These are phyloP conservation scores for Nepenthes mirabilis DNA, from an alignment of 148 eudicot genomes.

Conservation along the genomic window DNA sequence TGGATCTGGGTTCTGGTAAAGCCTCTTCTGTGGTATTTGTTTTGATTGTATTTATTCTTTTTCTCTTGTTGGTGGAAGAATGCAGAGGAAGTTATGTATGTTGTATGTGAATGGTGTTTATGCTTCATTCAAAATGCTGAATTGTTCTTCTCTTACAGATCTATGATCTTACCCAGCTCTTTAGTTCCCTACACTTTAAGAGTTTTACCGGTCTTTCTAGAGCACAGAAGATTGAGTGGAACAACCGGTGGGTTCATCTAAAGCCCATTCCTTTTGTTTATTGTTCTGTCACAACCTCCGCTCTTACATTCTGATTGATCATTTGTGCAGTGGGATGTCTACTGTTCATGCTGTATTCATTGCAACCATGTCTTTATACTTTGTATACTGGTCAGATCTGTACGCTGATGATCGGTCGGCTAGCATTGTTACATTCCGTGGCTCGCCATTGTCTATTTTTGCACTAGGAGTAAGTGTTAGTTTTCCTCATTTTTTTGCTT, in stretches of 20 bases:
- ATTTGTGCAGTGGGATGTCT: constrained; percentile 58
- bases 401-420: constrained; percentile 46
- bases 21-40: background rate
- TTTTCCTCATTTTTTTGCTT: background rate
- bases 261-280: background rate
- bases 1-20: background rate
- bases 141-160: constrained; percentile 27
- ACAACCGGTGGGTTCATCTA: constrained; percentile 51
- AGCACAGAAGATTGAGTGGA: constrained; percentile 82
- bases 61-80: background rate
- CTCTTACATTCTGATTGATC: background rate
- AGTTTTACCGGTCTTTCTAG: constrained; percentile 63
- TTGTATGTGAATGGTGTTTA: background rate
- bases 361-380: constrained; percentile 70
- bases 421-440: constrained; percentile 52
- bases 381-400: constrained; percentile 91
- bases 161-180: constrained; percentile 62
- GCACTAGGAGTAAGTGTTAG: constrained; percentile 65
- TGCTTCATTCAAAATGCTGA: constrained; percentile 1
- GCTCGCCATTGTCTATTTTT: constrained; percentile 74
- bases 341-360: constrained; percentile 90
- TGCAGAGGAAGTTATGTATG: background rate
- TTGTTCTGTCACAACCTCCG: background rate
- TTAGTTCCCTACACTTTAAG: constrained; percentile 67
- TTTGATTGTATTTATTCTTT: background rate